Base-by-base conservation (phyloP, 495 filamentous ascomycete genomes). In the Aeminium ludgeri region DNA sequence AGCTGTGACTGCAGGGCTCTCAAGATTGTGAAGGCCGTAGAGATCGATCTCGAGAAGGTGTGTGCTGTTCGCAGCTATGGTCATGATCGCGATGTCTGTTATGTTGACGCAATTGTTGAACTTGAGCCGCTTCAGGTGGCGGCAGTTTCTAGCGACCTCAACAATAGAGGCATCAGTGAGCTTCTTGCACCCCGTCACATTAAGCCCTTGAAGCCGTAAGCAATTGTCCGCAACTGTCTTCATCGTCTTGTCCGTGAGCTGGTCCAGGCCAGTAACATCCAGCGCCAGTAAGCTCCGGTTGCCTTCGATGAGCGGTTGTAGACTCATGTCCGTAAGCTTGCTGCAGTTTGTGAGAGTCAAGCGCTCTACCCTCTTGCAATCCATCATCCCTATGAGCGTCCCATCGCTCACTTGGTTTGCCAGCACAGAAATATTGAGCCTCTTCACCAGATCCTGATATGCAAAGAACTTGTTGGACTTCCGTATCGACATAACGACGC, bases 11-110 rank as follows among this genome's bases (percentile, higher is more conserved):
- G 91, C 78, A 8, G 73, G 68, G 55, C 87, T 85, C 31, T 78
- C 82, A 38, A 96, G 71, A 19, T 72, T 65, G 20, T 69, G 72
- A 64, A 89, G 95, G 52, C 80, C 76, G 50, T 94, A 80, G 20
- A 96, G 73, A 55, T 99, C 91, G 44, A 96, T 94, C 59, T 99
- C 91, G 30, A 99, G 70, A 25, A 99, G 83, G 37, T 92, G 81
- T 6, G 76, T 81, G 57, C 86, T 96, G 56, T 85, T 72, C 20
- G 76, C 65, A 25, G 91, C 91, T 53, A 96, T 87, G 6, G 84
- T 79, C 34, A 82, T 55, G 51, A 96, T 76, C 2, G 86, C 76
- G 16, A 63, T 64, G 55, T 96, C 80, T 12, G 76, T 82, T 13
- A 94, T 60, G 54, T 89, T 76, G 13, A 55, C 51, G 53, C 91